Evolutionary conservation across 2,329 filamentous ascomycete genomes (phyloP).

Genomic region (Ceratocystis cacaofunesta): DNA sequence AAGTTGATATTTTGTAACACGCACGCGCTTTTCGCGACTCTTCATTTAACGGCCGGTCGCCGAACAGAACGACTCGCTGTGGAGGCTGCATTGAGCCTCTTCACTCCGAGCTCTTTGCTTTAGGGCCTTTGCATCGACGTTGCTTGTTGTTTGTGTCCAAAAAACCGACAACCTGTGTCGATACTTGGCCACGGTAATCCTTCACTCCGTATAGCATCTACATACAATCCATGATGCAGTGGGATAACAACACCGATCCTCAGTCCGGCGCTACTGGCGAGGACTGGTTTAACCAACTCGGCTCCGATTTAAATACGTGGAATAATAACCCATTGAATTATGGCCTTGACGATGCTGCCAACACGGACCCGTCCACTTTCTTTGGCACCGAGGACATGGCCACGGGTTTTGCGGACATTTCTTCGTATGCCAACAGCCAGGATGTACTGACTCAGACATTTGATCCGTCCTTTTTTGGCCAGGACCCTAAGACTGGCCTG

Average conservation of each 20-base stretch:
- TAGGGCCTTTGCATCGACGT: background rate
- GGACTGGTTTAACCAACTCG: slow-evolving; percentile 8
- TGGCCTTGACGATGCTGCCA: background rate
- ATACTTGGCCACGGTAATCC: background rate
- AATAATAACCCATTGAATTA: background rate
- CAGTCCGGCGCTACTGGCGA: background rate
- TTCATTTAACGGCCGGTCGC: too few relatives aligned
- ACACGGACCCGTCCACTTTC: background rate
- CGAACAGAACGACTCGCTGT: too few relatives aligned
- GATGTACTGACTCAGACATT: slow-evolving; percentile 1
- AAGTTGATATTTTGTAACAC: background rate
- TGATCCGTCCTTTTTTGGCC: slow-evolving; percentile 9
- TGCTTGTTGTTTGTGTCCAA: too few relatives aligned
- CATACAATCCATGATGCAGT: background rate
- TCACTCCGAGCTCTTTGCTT: background rate
- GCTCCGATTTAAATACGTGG: background rate
- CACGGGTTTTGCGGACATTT: background rate
- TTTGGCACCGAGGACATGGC: background rate
- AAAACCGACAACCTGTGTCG: too few relatives aligned
- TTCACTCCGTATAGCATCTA: background rate
- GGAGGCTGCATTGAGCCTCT: too few relatives aligned
- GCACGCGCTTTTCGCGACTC: background rate
- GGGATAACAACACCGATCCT: slow-evolving; percentile 1
- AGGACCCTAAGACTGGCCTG: slow-evolving; percentile 10
- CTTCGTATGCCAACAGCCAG: background rate